Evolutionary conservation across 2,329 filamentous ascomycete genomes (phyloP), one percentile per base, ranked within the genome.

Genomic region (Aspergillus brunneoviolaceus): DNA sequence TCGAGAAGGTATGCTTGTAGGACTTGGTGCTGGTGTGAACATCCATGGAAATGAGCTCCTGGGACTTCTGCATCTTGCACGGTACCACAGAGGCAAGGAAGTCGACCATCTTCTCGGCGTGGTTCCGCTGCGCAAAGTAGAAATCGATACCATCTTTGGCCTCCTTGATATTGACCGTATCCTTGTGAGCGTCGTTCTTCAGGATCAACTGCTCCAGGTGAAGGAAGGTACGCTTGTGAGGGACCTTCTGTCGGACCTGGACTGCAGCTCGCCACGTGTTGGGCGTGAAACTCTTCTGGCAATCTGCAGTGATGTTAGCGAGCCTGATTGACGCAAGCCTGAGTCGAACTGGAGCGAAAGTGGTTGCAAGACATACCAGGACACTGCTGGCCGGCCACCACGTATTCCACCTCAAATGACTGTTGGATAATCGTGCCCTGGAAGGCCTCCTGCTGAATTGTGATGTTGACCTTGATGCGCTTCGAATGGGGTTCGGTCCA

Each of bases 401-500:
- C 85, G 73, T 94, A 99, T 75, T 96, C 87, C 19, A 98, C 92
- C 79, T 98, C 94, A 74, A 99, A 97, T 54, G 87, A 89, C 78
- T 99, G 95, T 78, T 99, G 95, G 69, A 99, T 74, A 61, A 89
- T 88, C 16, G 57, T 87, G 42, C 85, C 86, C 69, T 88, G 81
- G 69, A 84, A 85, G 48, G 85, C 85, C 74, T 88, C 84, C 67
- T 86, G 84, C 72, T 98, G 95, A 51, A 98, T 89, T 0, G 95
- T 98, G 76, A 99, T 89, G 81, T 97, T 97, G 76, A 98, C 88
- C 79, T 93, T 96, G 65, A 98, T 85, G 74, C 95, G 84, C 72
- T 92, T 85, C 69, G 93, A 97, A 80, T 99, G 95, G 11, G 95
- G 94, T 77, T 99, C 95, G 1, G 95, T 99, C 95, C 95, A 99